phyloP scores from a whole-genome alignment of 176 grass and related monocot species.

The Aegilops tauschii region DNA sequence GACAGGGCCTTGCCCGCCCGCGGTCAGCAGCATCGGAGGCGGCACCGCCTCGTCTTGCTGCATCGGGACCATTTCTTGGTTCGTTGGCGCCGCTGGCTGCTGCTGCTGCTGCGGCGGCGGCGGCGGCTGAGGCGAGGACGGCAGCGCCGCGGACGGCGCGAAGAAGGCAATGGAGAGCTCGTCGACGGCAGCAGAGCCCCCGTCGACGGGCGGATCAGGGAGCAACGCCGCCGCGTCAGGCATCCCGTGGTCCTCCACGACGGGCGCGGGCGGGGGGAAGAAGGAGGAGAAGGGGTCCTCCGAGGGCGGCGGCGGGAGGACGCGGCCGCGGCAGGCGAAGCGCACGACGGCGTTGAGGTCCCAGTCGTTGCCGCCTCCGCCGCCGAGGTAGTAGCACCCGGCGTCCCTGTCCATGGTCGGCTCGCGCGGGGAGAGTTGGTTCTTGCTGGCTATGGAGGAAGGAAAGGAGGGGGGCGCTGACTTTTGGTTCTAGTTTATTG shows the following conservation, averaged over 20 bases:
- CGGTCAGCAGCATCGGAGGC: neutral
- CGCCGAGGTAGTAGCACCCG: constrained; percentile 13
- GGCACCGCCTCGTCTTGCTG: neutral
- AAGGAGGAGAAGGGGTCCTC: constrained; percentile 30
- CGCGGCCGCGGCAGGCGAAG: constrained; percentile 16
- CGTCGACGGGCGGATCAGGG: neutral
- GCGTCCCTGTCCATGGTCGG: constrained; percentile 12
- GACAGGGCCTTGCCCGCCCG: neutral
- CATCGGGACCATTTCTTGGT: neutral
- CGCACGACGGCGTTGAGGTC: constrained; percentile 72
- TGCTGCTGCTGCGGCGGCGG: neutral
- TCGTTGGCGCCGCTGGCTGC: neutral
- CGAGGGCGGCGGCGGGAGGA: neutral
- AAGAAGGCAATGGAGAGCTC: constrained; percentile 51
- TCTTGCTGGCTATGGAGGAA: neutral
- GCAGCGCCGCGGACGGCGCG: neutral
- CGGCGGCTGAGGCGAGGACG: neutral
- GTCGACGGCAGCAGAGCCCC: constrained; percentile 11
- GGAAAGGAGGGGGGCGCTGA: constrained; percentile 43
- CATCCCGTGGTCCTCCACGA: neutral
- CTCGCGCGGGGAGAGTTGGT: too few relatives aligned
- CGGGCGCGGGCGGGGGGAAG: neutral
- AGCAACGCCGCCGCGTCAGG: neutral
- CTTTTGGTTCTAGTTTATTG: constrained; percentile 36
- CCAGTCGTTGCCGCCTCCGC: constrained; percentile 56